Conservation (phyloP, 345 rosid genomes). For the Rhodomyrtus tomentosa region DNA sequence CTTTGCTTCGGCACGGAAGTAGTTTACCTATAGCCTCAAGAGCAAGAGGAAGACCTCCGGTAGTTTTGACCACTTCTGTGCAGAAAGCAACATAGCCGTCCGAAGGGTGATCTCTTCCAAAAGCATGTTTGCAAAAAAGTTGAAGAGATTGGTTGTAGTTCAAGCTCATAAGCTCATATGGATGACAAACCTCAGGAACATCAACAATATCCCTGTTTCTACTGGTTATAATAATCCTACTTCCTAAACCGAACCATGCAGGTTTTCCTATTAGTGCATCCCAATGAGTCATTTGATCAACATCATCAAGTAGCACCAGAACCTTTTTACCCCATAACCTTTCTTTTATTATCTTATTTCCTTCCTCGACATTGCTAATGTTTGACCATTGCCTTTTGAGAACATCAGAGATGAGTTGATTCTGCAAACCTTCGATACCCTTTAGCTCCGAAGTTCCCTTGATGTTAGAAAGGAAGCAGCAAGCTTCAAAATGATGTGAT, state of each 20-base stretch:
- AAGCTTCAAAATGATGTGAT: neutral
- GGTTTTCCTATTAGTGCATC: neutral
- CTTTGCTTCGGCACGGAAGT: neutral
- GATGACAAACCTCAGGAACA: neutral
- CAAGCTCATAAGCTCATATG: neutral
- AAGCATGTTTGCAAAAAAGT: neutral
- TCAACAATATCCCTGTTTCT: neutral
- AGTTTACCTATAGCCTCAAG: neutral
- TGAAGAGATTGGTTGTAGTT: neutral
- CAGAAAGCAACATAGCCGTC: neutral
- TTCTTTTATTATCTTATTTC: neutral
- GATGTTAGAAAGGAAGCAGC: neutral
- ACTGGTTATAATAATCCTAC: neutral
- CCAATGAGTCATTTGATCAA: neutral
- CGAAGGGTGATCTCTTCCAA: neutral
- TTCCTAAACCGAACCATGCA: neutral
- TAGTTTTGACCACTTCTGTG: neutral
- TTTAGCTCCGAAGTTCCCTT: neutral
- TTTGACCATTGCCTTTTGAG: rapidly evolving
- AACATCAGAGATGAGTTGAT: neutral
- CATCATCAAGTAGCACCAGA: neutral
- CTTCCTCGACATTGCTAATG: neutral
- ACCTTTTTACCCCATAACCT: neutral
- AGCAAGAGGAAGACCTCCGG: neutral
- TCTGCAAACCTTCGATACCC: neutral